Evolutionary conservation across 352 stramenopile species (phyloP).

Genomic region (Pythium angustatum): DNA sequence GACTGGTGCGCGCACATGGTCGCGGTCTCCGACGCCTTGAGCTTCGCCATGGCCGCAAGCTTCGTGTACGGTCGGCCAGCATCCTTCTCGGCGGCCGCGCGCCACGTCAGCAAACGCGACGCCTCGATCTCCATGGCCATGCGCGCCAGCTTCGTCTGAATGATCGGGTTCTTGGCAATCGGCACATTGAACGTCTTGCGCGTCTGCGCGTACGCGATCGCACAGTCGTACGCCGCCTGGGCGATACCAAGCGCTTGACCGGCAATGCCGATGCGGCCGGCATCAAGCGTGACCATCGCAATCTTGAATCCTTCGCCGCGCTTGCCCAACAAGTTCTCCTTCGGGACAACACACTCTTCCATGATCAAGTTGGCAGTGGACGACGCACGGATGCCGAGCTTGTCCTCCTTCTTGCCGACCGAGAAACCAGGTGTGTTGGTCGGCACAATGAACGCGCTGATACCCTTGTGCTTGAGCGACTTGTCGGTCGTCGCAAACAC

Average conservation of each 20-base stretch:
- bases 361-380: slow-evolving; percentile 98
- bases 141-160: slow-evolving; percentile 91
- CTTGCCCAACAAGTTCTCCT: slow-evolving; percentile 84
- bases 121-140: slow-evolving; percentile 94
- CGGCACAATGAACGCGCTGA: slow-evolving; percentile 96
- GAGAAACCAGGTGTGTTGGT: slow-evolving; percentile 92
- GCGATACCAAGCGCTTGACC: slow-evolving; percentile 96
- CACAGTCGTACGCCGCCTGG: slow-evolving; percentile 94
- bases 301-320: slow-evolving; percentile 91
- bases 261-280: slow-evolving; percentile 95
- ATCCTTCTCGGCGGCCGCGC: slow-evolving; percentile 93
- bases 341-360: slow-evolving; percentile 92
- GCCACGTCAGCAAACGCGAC: slow-evolving; percentile 93
- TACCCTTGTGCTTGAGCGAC: slow-evolving; percentile 94
- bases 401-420: slow-evolving; percentile 97
- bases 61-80: slow-evolving; percentile 89
- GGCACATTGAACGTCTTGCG: slow-evolving; percentile 94
- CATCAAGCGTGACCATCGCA: slow-evolving; percentile 92
- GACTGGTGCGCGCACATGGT: slow-evolving; percentile 96
- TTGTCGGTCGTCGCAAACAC: slow-evolving; percentile 98
- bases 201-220: slow-evolving; percentile 94
- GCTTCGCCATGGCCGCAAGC: slow-evolving; percentile 96
- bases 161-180: slow-evolving; percentile 88
- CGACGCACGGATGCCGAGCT: slow-evolving; percentile 96
- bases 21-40: slow-evolving; percentile 94